Conservation (phyloP, 1,284 basidiomycete genomes). For the Trametes polyzona region DNA sequence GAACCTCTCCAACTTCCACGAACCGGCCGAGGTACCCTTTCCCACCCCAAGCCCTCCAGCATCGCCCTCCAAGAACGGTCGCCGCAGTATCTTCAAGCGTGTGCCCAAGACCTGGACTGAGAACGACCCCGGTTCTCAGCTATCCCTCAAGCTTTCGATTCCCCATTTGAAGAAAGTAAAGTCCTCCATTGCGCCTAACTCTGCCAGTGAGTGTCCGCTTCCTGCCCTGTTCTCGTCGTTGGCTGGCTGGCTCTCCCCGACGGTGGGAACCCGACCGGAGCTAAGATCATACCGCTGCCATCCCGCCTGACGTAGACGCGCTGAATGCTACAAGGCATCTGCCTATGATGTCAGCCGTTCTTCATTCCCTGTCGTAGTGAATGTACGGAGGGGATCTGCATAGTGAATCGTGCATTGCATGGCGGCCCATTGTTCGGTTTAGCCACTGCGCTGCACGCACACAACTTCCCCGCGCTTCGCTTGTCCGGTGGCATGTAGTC, state of each 20-base stretch:
- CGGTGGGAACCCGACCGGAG: conserved; percentile 7
- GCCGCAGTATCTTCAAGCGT: conserved; percentile 42
- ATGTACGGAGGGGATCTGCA: background rate
- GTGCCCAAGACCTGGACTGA: conserved; percentile 36
- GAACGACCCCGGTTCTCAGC: conserved; percentile 32
- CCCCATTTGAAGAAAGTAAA: conserved; percentile 59
- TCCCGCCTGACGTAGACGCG: background rate
- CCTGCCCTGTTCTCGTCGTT: background rate
- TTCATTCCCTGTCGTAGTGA: background rate
- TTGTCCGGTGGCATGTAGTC: background rate
- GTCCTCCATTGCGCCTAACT: conserved; percentile 46
- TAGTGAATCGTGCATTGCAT: background rate
- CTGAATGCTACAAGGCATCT: background rate
- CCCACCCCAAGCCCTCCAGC: conserved; percentile 49
- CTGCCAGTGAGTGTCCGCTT: conserved; percentile 33
- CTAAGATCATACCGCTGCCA: background rate
- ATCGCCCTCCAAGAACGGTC: conserved; percentile 44
- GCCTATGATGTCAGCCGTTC: conserved; percentile 6
- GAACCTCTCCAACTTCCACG: conserved; percentile 60
- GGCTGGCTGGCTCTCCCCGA: background rate
- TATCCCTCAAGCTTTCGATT: conserved; percentile 41
- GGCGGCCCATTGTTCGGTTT: background rate
- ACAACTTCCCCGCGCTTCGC: background rate
- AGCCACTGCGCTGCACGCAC: background rate
- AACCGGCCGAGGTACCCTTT: conserved; percentile 40